Evolutionary conservation across 495 filamentous ascomycete species (phyloP).

Genomic region (Xylaria scruposa): DNA sequence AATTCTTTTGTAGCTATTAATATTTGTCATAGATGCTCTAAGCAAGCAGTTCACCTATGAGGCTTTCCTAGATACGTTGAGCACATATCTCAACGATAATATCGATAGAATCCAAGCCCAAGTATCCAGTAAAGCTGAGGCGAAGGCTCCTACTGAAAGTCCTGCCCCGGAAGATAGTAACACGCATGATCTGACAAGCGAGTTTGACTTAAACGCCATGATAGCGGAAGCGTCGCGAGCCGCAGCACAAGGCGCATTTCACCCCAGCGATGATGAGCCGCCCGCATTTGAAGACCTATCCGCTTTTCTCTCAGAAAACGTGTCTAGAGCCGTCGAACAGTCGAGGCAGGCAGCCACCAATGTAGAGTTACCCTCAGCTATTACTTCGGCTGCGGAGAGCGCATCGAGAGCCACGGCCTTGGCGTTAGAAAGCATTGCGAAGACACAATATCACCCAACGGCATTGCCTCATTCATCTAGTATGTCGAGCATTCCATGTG

Average conservation of each 20-base stretch:
- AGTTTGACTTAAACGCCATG: conserved; percentile 42
- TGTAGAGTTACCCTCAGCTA: conserved; percentile 39
- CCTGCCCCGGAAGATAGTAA: conserved; percentile 27
- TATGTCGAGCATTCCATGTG: conserved; percentile 26
- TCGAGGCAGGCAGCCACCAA: conserved; percentile 35
- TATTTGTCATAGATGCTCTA: conserved; percentile 53
- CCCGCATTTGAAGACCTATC: conserved; percentile 38
- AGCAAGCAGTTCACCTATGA: conserved; percentile 81
- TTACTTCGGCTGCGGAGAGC: conserved; percentile 42
- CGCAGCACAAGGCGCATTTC: conserved; percentile 36
- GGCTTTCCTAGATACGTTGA: conserved; percentile 76
- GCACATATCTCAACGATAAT: conserved; percentile 76
- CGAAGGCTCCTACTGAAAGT: conserved; percentile 46
- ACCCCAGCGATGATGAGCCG: conserved; percentile 26
- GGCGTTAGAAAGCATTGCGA: conserved; percentile 43
- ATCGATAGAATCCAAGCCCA: conserved; percentile 67
- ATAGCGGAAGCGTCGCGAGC: conserved; percentile 42
- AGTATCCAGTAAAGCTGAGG: conserved; percentile 50
- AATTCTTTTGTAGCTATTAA: conserved; percentile 33
- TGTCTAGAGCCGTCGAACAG: conserved; percentile 42
- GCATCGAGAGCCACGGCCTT: conserved; percentile 41
- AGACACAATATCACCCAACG: conserved; percentile 44
- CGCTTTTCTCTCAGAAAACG: conserved; percentile 42
- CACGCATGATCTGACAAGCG: conserved; percentile 25
- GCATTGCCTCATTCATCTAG: conserved; percentile 40